A percentile compares a stretch with the other conserved stretches of the same genome.
phyloP scores from a whole-genome alignment of 805 yeast species.

The Cyberlindnera suaveolens region DNA sequence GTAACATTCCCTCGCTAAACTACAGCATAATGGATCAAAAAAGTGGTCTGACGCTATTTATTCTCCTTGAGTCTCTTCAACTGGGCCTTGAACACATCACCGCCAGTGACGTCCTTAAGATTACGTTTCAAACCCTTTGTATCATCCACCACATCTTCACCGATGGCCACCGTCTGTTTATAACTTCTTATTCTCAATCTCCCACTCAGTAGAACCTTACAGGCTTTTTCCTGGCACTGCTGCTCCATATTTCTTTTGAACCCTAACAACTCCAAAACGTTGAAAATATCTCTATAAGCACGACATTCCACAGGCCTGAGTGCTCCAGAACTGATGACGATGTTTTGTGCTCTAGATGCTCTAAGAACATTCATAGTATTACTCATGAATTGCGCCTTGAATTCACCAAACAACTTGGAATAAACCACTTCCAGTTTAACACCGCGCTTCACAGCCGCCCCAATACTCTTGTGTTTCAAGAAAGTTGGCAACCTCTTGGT shows the following conservation, averaged over 20 bases:
- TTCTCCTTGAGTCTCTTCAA: conserved; percentile 17
- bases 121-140: conserved; percentile 15
- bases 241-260: conserved; percentile 54
- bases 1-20: no score
- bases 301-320: conserved; percentile 49
- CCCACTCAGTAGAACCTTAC: conserved; percentile 64
- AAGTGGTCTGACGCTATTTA: no score
- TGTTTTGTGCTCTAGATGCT: conserved; percentile 75
- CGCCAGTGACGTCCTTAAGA: conserved; percentile 15
- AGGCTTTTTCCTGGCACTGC: conserved; percentile 48
- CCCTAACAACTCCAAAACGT: conserved; percentile 63
- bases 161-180: conserved; percentile 66
- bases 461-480: conserved; percentile 75
- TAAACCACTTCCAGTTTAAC: conserved; percentile 77
- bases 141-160: conserved; percentile 34
- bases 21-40: no score
- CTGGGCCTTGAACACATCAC: conserved; percentile 21
- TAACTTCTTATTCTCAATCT: conserved; percentile 65
- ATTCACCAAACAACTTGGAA: conserved; percentile 40
- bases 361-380: conserved; percentile 72
- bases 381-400: conserved; percentile 57
- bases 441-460: conserved; percentile 81
- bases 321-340: conserved; percentile 78
- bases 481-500: conserved; percentile 62
- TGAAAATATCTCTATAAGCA: conserved; percentile 60